Evolutionary conservation across 1,284 basidiomycete species (phyloP).

Genomic region (Volvariella surrecta): DNA sequence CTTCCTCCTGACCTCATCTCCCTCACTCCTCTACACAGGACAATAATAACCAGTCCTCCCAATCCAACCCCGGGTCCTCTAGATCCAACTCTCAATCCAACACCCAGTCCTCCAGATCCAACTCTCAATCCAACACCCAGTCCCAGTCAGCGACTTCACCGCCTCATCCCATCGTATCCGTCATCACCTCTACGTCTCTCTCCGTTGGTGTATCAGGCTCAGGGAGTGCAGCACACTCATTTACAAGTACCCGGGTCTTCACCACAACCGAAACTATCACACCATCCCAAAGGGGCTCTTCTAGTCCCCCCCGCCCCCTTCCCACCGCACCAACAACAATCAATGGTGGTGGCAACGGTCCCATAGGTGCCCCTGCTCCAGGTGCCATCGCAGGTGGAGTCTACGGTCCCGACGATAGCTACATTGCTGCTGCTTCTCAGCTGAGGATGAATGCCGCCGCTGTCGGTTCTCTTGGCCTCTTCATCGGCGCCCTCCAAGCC

Average conservation of each 20-base stretch:
- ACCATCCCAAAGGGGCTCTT: too few relatives aligned
- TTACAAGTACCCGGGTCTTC: conserved; percentile 29
- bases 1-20: conserved; percentile 13
- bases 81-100: not conserved
- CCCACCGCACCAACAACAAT: conserved; percentile 51
- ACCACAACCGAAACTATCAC: conserved; percentile 27
- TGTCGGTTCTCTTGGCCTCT: conserved; percentile 29
- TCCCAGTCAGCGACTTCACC: conserved; percentile 8
- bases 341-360: conserved; percentile 37
- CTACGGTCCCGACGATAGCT: conserved; percentile 56
- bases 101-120: conserved; percentile 5
- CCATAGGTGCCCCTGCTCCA: conserved; percentile 27
- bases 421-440: conserved; percentile 46
- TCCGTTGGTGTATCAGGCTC: conserved; percentile 21
- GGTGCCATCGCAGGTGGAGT: conserved; percentile 41
- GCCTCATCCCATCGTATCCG: conserved; percentile 17
- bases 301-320: conserved; percentile 20
- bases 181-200: conserved; percentile 28
- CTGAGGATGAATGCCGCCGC: conserved; percentile 33
- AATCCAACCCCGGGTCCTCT: too few relatives aligned
- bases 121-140: conserved; percentile 3
- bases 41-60: not conserved
- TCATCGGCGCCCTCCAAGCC: conserved; percentile 38
- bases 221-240: conserved; percentile 29
- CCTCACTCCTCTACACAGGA: conserved; percentile 17